Evolutionary conservation across 148 eudicot genomes (phyloP), one percentile per base, ranked within the genome.

Genomic region (Dysphania ambrosioides): DNA sequence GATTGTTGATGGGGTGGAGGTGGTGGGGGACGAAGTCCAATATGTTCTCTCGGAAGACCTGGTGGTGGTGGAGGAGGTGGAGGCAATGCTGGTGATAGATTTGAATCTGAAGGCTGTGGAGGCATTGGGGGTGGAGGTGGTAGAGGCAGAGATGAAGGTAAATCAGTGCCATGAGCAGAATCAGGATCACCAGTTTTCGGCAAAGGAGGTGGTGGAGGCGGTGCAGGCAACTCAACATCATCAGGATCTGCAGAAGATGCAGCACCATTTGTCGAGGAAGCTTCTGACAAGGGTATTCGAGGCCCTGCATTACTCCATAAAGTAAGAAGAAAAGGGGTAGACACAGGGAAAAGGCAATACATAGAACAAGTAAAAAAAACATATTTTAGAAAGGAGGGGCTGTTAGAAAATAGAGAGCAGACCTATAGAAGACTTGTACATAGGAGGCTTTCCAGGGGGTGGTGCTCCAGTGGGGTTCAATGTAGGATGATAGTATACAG

Each of bases 401-500:
- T 44, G 1, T 4, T 6, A 53, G 38, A 51, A 40, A n/a, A 42
- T 21, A 47, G 77, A 61, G 56, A 32, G 64, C 69, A 78, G 41
- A 93, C 98, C 98, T 80, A 94, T 87, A 63, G 98, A 90, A 55
- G 98, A 91, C 70, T 91, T 94, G 77, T 86, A 94, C 98, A 94
- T 90, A 56, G 97, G 98, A 79, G 88, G 97, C 86, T 94, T 94
- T 80, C 98, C 98, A 72, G 98, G 97, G 55, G 98, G 98, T 1
- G 98, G 98, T 30, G 98, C 98, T 68, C 98, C 98, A 9, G 98
- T 90, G 59, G 98, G 98, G 86, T 94, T 94, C 75, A 91, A 72
- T 29, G 95, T 88, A 9, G 96, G 97, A 75, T 94, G 98, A 86
- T 94, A 94, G 75, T 94, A 94, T 62, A 94, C 98, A 15, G 98